Percentiles rank a stretch among this genome's conserved stretches.
These are phyloP conservation scores for Aspergillus wentii DNA, from an alignment of 495 filamentous ascomycete genomes.

Conservation along the genomic window DNA sequence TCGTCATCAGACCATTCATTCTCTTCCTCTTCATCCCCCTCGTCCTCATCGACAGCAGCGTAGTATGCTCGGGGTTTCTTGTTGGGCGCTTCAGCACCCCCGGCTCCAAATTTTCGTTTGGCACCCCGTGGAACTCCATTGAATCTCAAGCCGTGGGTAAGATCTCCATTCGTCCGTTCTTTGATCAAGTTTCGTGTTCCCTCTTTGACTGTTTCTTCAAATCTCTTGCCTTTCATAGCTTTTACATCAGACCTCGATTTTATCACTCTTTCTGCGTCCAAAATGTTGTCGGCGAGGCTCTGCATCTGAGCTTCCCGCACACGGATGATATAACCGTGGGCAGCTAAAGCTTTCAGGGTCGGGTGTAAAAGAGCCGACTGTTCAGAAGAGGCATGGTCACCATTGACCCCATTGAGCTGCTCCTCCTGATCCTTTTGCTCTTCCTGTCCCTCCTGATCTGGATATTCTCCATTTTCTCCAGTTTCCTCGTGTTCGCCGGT, in stretches of 20 bases:
- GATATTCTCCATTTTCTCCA: slow-evolving; percentile 20
- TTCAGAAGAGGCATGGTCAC: slow-evolving; percentile 12
- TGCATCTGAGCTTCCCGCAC: slow-evolving; percentile 48
- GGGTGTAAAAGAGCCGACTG: slow-evolving; percentile 33
- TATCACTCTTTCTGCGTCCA: slow-evolving; percentile 41
- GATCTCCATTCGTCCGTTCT: slow-evolving; percentile 28
- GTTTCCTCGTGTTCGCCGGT: slow-evolving; percentile 16
- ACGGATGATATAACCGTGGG: slow-evolving; percentile 43
- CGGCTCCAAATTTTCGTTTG: slow-evolving; percentile 25
- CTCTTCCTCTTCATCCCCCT: slow-evolving; percentile 25
- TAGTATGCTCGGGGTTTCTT: slow-evolving; percentile 17
- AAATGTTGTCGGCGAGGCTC: slow-evolving; percentile 44
- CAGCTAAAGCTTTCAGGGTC: slow-evolving; percentile 40
- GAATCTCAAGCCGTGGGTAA: slow-evolving; percentile 26
- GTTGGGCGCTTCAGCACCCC: slow-evolving; percentile 8
- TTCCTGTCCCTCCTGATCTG: slow-evolving; percentile 17
- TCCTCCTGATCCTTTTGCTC: slow-evolving; percentile 15
- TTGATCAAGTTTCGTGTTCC: slow-evolving; percentile 22
- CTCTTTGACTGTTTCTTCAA: slow-evolving; percentile 49
- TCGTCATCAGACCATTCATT: slow-evolving; percentile 40
- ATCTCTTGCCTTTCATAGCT: slow-evolving; percentile 51
- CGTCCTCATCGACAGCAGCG: slow-evolving; percentile 22
- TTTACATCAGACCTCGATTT: slow-evolving; percentile 33
- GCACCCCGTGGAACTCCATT: slow-evolving; percentile 35
- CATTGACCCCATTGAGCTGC: slow-evolving; percentile 14